Percentiles rank a stretch among this genome's conserved stretches.
Conservation (phyloP, 495 filamentous ascomycete species). For the Aspergillus funiculosus region DNA sequence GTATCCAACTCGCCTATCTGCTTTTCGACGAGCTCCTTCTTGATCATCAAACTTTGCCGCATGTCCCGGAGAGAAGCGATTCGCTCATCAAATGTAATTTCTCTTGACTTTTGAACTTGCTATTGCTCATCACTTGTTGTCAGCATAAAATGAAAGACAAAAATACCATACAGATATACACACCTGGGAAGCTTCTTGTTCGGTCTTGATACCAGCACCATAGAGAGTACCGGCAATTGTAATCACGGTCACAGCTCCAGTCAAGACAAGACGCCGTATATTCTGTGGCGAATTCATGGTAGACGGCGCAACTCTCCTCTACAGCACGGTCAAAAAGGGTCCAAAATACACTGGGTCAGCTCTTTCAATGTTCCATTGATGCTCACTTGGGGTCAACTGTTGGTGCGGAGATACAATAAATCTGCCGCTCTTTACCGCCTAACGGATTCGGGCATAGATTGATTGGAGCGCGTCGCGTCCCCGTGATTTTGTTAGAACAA, state of each 20-base stretch:
- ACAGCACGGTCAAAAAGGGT: neutral
- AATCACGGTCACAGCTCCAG: constrained; percentile 43
- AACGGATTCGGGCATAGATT: constrained; percentile 12
- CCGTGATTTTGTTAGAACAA: too few species aligned
- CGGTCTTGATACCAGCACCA: constrained; percentile 49
- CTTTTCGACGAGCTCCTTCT: constrained; percentile 48
- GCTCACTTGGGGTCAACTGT: too few species aligned
- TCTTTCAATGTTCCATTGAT: neutral
- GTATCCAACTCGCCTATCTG: constrained; percentile 52
- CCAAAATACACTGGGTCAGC: too few species aligned
- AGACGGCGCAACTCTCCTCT: neutral
- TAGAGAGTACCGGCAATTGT: constrained; percentile 49
- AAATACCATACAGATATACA: neutral
- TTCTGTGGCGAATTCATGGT: constrained; percentile 28
- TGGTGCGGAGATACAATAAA: too few species aligned
- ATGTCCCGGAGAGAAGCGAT: constrained; percentile 46
- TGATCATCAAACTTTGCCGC: constrained; percentile 43
- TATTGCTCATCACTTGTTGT: constrained; percentile 14
- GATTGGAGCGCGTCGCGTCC: constrained; percentile 22
- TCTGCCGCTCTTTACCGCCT: constrained; percentile 24
- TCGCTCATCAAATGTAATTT: constrained; percentile 49
- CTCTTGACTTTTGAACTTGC: constrained; percentile 36
- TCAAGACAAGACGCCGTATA: constrained; percentile 36
- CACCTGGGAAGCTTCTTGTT: constrained; percentile 43
- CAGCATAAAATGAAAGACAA: neutral